Base-by-base conservation (phyloP, 2,329 filamentous ascomycete species). In the Nemania bipapillata region DNA sequence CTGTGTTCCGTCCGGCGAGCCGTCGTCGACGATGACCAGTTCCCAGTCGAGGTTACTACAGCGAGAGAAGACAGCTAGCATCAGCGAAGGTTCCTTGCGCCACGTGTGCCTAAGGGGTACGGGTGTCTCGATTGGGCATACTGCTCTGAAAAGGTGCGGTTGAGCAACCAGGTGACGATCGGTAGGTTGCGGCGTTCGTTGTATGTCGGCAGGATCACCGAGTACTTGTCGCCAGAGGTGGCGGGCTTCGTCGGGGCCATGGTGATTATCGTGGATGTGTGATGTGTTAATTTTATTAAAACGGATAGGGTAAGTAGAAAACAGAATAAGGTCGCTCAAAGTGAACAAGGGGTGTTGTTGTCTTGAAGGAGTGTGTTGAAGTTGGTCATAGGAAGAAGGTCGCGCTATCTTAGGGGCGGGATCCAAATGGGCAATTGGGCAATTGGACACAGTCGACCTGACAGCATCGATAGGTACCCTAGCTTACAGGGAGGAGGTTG, bases 161-260 rank as follows among this genome's bases (percentile, higher is more conserved):
- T 92, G 74, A 99, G 87, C 81, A 99, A 85, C 93, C 94, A 98
- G 78, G 91, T 89, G 79, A 98, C 93, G 80, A 99, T 96, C 77
- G 96, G 96, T 74, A 99, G 89, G 84, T 99, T 99, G 81, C 90
- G 90, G 79, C 96, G 93, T 88, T 99, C 96, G 82, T 99, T 98
- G 89, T 97, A 99, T 70, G 96, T 99, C 66, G 96, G 96, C 73
- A 99, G 89, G 79, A 99, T 95, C 79, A 99, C 91, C 74, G 95
- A 97, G 87, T 97, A 99, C 84, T 95, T 97, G 86, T 96, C 86
- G 76, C 81, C 81, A 59, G 77, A 70, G 42, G 75, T 69, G 65
- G 74, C 66, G 57, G 79, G 77, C 74, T 83, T 84, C 60, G 76
- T 74, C 61, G 82, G 79, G 65, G 85, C 84, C 86, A 88, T 88